Evolutionary conservation across 2,329 filamentous ascomycete genomes (phyloP).

Genomic region (Tolypocladium ovalisporum): DNA sequence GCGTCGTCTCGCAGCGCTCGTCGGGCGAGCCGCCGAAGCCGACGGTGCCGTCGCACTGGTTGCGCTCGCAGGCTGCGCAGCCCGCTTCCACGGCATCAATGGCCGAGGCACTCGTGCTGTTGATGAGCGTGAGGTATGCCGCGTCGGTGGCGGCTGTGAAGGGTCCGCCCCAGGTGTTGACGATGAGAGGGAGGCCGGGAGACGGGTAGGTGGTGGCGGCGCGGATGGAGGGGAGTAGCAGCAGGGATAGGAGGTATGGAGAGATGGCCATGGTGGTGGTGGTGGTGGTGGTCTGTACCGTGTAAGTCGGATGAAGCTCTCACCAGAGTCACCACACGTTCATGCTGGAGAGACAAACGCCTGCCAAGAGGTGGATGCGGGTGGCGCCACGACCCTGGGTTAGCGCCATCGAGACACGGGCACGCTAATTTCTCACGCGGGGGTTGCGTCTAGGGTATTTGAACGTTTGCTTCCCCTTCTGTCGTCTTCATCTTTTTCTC

Average conservation of each 20-base stretch:
- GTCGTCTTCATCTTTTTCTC: not conserved
- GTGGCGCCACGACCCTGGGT: not conserved
- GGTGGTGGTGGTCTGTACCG: too few relatives aligned
- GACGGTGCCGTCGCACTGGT: conserved; percentile 43
- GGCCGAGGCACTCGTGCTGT: conserved; percentile 19
- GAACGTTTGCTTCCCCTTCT: not conserved
- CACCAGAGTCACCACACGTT: too few relatives aligned
- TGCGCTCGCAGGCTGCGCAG: conserved; percentile 37
- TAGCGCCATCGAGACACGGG: not conserved
- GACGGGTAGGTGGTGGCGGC: conserved; percentile 17
- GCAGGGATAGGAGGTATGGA: conserved; percentile 5
- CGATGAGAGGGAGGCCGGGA: conserved; percentile 31
- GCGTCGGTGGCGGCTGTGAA: conserved; percentile 41
- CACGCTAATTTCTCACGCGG: not conserved
- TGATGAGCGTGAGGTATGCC: conserved; percentile 28
- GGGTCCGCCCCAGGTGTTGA: conserved; percentile 44
- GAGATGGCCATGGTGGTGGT: conserved; percentile 4
- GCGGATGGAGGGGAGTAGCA: conserved; percentile 3
- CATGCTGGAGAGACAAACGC: too few relatives aligned
- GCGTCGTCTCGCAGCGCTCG: conserved; percentile 45
- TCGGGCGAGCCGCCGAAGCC: conserved; percentile 45
- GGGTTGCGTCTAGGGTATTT: not conserved
- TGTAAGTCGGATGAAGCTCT: not conserved
- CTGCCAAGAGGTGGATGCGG: too few relatives aligned
- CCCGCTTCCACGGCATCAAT: conserved; percentile 42